phyloP scores from a whole-genome alignment of 2,329 filamentous ascomycete species.

The Diaporthe citrichinensis region DNA sequence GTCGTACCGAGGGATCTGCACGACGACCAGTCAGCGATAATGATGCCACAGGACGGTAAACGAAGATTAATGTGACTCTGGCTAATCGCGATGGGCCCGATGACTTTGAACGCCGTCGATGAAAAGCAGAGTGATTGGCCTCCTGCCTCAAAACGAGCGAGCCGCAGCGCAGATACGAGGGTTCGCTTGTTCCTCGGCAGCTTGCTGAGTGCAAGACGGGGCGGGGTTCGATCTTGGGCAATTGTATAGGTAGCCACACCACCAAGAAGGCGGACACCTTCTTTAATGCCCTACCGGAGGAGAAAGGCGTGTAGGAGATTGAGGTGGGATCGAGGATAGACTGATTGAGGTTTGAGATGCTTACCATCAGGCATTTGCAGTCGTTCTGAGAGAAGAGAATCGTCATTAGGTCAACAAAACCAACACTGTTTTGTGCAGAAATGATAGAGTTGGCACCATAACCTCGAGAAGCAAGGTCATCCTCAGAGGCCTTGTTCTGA shows the following conservation, averaged over 20 bases:
- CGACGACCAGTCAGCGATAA: background rate
- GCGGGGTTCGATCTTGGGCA: slow-evolving; percentile 70
- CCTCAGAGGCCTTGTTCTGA: slow-evolving; percentile 52
- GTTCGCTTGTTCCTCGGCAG: slow-evolving; percentile 50
- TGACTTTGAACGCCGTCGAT: slow-evolving; percentile 28
- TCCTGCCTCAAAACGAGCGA: slow-evolving; percentile 46
- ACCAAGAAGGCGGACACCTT: slow-evolving; percentile 72
- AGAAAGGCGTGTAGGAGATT: background rate
- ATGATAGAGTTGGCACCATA: slow-evolving; percentile 88
- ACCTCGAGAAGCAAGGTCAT: slow-evolving; percentile 73
- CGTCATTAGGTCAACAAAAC: slow-evolving; percentile 85
- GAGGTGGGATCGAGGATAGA: slow-evolving; percentile 39
- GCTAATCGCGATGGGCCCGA: slow-evolving; percentile 44
- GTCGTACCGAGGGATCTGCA: slow-evolving; percentile 17
- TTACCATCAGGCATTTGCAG: slow-evolving; percentile 64
- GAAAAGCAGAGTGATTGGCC: slow-evolving; percentile 31
- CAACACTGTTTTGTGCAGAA: slow-evolving; percentile 73
- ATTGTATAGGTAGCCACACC: slow-evolving; percentile 77
- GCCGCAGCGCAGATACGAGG: slow-evolving; percentile 59
- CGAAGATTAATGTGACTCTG: slow-evolving; percentile 32
- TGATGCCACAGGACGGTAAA: too few relatives aligned
- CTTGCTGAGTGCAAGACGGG: slow-evolving; percentile 48
- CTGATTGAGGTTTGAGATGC: slow-evolving; percentile 44
- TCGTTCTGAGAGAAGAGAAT: slow-evolving; percentile 80
- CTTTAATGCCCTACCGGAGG: slow-evolving; percentile 64